Evolutionary conservation across 768 basidiomycete genomes (phyloP), one percentile per base, ranked within the genome.

Genomic region (Suillus paluster): DNA sequence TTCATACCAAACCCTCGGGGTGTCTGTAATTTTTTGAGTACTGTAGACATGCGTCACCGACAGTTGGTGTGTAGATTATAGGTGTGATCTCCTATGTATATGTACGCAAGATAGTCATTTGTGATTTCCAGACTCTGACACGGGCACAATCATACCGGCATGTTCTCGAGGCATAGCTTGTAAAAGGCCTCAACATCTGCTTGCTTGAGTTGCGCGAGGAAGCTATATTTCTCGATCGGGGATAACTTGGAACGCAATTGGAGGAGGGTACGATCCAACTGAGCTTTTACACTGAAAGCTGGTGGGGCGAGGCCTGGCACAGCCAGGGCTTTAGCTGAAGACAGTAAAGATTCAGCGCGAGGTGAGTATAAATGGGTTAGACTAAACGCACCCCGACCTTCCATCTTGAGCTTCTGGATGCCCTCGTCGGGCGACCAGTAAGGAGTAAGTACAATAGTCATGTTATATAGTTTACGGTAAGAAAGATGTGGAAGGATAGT

Each of bases 31-130:
- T 93, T 63, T 89, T 86, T 23, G 89, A 91, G 78, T 86, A 95
- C 69, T 92, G 89, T 66, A 92, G 72, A 71, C 94, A 95, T 4
- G 94, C 95, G 68, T 96, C 93, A 27, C 95, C 95, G 33, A 97
- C 94, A 15, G 92, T 94, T 0, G 95, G 95, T 0, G 95, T 97
- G 73, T 96, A 97, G 59, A 97, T 93, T 46, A 95, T 82, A 15
- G 95, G 94, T 14, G 82, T 84, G 58, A 86, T 76, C 71, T 84
- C 85, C 81, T 83, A 66, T 5, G 17, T 23, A n/a, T 33, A 50
- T n/a, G n/a, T n/a, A n/a, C n/a, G n/a, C n/a, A n/a, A n/a, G 34
- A 6, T 5, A 66, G 5, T 30, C 45, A 23, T 38, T 44, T 52
- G 23, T 48, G 39, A 12, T 41, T 23, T 30, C 56, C 21, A 19